Evolutionary conservation across 2,329 filamentous ascomycete genomes (phyloP), one percentile per base, ranked within the genome.

Genomic region (Colletotrichum viniferum): DNA sequence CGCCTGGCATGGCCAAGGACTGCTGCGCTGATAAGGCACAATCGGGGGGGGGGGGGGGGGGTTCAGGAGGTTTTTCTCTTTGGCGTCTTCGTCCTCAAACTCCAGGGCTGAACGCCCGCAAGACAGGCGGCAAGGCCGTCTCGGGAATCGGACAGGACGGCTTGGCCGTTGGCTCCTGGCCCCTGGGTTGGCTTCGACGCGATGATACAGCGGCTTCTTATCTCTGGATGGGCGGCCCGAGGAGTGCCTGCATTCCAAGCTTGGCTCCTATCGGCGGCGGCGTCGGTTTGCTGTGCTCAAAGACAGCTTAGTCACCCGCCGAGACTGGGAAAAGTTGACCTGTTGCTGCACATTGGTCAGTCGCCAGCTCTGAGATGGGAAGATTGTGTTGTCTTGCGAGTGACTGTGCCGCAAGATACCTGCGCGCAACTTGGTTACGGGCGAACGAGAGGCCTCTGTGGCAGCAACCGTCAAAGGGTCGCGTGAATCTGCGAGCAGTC

Each of bases 91-190:
- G 6, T 30, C 28, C 34, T 32, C 32, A 13, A n/a, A 16, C 55
- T 24, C 36, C 63, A 73, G 63, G 73, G 73, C 73, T 75, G 73
- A 75, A 68, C 69, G 73, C 69, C 69, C 69, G 73, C 73, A 73
- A 60, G 6, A 28, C 24, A 28, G 12, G 14, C 34, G 66, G 34
- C 24, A 66, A 52, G 63, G 38, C 43, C 28, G n/a, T 21, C 63
- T 32, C 48, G 28, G 26, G 18, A 32, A 21, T 30, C 21, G 34
- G 58, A 21, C 32, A 61, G 68, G n/a, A 61, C 18, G 63, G 69
- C 63, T 63, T 73, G 63, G 69, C 63, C 61, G 32, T 14, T 63
- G n/a, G n/a, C 67, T 26, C 36, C 68, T 72, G 52, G 55, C 18
- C 60, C 55, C 61, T 24, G 48, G 28, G 55, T 38, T 26, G 62